A percentile compares a stretch with the other conserved stretches of the same genome.
Evolutionary conservation across 2,329 filamentous ascomycete genomes (phyloP).

Genomic region (Magnaporthiopsis incrustans): DNA sequence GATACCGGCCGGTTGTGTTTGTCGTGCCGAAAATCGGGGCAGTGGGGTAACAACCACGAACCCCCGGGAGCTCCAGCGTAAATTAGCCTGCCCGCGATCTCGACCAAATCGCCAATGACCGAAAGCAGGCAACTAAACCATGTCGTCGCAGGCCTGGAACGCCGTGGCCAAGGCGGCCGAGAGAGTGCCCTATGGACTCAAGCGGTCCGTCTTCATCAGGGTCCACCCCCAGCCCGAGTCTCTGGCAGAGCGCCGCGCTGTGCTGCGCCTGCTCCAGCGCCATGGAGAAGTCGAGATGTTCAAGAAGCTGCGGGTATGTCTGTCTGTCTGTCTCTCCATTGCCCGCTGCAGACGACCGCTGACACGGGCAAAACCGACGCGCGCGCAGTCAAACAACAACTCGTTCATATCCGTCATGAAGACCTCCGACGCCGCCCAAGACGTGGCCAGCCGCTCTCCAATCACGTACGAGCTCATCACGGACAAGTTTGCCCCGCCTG

Average conservation of each 20-base stretch:
- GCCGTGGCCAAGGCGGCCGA: neutral
- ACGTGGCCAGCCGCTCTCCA: conserved; percentile 37
- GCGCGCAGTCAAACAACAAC: conserved; percentile 18
- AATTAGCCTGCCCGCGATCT: too few species aligned
- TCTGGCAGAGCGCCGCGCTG: conserved; percentile 46
- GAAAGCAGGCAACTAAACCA: neutral
- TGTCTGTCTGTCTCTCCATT: too few species aligned
- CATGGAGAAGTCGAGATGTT: conserved; percentile 45
- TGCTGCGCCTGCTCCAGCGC: conserved; percentile 43
- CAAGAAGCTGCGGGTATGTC: conserved; percentile 34
- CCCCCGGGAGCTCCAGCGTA: too few species aligned
- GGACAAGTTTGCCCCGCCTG: conserved; percentile 16
- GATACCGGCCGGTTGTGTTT: too few species aligned
- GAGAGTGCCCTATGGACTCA: conserved; percentile 2
- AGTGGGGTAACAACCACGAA: too few species aligned
- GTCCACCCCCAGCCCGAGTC: conserved; percentile 43
- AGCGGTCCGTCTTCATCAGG: conserved; percentile 34
- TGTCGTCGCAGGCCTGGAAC: neutral
- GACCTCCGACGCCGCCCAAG: conserved; percentile 27
- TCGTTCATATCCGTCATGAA: conserved; percentile 43
- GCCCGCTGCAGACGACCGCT: neutral
- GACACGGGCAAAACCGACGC: neutral
- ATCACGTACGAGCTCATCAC: conserved; percentile 34
- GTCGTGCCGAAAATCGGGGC: too few species aligned
- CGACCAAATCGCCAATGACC: neutral